These are phyloP conservation scores for Mycena metata DNA, from an alignment of 768 basidiomycete genomes.

Conservation along the genomic window DNA sequence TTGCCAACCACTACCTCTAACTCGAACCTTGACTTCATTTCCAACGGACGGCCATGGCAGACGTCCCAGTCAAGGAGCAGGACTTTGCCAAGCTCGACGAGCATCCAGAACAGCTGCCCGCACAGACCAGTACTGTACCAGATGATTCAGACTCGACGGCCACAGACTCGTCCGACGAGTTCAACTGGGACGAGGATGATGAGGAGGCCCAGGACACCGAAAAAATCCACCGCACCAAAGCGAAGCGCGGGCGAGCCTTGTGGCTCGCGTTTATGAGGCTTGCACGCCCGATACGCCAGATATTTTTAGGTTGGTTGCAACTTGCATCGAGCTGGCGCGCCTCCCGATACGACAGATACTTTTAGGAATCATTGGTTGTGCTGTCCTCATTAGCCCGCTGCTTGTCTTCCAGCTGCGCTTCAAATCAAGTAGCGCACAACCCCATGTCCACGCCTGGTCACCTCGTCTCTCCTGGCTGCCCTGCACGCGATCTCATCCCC, in stretches of 20 bases:
- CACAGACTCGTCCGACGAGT: slow-evolving; percentile 77
- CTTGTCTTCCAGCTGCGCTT: slow-evolving; percentile 78
- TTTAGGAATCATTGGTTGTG: slow-evolving; percentile 69
- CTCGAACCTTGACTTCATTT: too few relatives aligned
- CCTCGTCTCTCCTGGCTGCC: background rate
- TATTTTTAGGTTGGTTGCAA: slow-evolving; percentile 75
- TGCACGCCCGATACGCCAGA: slow-evolving; percentile 67
- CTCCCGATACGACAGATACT: slow-evolving; percentile 73
- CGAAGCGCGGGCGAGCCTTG: slow-evolving; percentile 71
- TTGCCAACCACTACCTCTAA: too few relatives aligned
- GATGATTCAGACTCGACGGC: slow-evolving; percentile 60
- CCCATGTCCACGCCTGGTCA: slow-evolving; percentile 68
- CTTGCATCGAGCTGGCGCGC: too few relatives aligned
- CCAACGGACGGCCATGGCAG: slow-evolving; percentile 24
- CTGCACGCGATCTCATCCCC: slow-evolving; percentile 54
- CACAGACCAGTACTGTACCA: slow-evolving; percentile 28
- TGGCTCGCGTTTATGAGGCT: slow-evolving; percentile 79
- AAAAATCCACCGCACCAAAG: slow-evolving; percentile 58
- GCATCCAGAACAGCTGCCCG: slow-evolving; percentile 32
- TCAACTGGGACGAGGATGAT: slow-evolving; percentile 81
- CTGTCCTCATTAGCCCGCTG: slow-evolving; percentile 76
- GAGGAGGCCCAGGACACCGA: slow-evolving; percentile 48
- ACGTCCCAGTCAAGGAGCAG: slow-evolving; percentile 38
- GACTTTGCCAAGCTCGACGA: slow-evolving; percentile 42
- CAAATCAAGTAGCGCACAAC: slow-evolving; percentile 57